phyloP scores from a whole-genome alignment of 208 protist species.

The Trypanosoma melophagium region DNA sequence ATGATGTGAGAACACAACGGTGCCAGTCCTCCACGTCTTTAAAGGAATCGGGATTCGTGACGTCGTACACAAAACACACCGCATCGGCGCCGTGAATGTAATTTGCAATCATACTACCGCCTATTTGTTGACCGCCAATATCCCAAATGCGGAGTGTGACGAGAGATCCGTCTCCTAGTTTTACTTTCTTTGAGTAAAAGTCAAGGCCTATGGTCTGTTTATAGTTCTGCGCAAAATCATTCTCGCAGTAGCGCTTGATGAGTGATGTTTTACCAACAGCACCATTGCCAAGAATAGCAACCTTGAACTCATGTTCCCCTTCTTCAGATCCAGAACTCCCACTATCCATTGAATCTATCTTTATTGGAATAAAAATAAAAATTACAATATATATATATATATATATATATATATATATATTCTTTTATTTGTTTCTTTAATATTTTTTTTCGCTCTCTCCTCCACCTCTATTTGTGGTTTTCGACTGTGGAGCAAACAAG shows the following conservation, averaged over 20 bases:
- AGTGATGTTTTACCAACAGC: slow-evolving; percentile 93
- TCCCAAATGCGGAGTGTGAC: slow-evolving; percentile 94
- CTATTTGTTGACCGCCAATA: slow-evolving; percentile 94
- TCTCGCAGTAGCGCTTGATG: slow-evolving; percentile 85
- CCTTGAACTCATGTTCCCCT: slow-evolving; percentile 55
- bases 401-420: background rate
- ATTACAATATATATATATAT: background rate
- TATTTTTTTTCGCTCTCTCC: background rate
- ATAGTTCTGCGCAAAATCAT: slow-evolving; percentile 85
- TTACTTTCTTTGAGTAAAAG: slow-evolving; percentile 93
- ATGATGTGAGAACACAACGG: slow-evolving; percentile 42
- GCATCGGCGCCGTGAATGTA: slow-evolving; percentile 93
- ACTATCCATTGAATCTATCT: slow-evolving; percentile 58
- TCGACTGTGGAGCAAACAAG: background rate
- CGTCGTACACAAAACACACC: slow-evolving; percentile 93
- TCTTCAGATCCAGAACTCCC: slow-evolving; percentile 54
- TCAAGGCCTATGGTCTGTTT: slow-evolving; percentile 96
- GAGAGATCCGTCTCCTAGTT: slow-evolving; percentile 56
- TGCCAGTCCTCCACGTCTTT: slow-evolving; percentile 94
- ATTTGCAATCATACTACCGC: slow-evolving; percentile 92
- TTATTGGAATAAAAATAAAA: background rate
- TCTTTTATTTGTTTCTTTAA: background rate
- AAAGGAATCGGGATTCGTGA: slow-evolving; percentile 89
- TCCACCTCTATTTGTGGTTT: background rate
- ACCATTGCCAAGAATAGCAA: slow-evolving; percentile 80